Evolutionary conservation across 495 filamentous ascomycete genomes (phyloP), one percentile per base, ranked within the genome.

Genomic region (Penicillium psychrofluorescens): DNA sequence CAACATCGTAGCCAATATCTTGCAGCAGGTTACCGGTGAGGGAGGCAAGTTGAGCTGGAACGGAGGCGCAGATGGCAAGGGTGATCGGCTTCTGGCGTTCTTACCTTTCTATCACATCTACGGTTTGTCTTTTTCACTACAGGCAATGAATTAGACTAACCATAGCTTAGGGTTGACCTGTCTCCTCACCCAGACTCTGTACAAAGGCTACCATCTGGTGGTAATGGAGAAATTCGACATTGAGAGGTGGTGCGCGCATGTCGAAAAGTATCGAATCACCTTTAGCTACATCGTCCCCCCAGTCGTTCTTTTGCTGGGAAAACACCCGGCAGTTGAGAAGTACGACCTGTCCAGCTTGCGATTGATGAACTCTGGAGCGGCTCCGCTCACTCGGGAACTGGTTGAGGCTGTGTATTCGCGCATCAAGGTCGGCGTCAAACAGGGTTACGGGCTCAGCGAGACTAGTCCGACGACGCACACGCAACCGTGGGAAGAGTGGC

Each of bases 41-140:
- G 75, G 66, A 1, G 66, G 65, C 1, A 70, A 84, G 36, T 56
- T 88, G 45, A 70, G 57, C 3, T 80, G 79, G 62, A 64, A 81
- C 36, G 79, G 77, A 7, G 79, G 82, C 3, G 46, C 58, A 11
- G 78, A 83, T 58, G 79, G 78, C 0, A 65, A 78, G 35, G 83
- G 84, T 1, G 88, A 94, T 54, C 78, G 71, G 13, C 59, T 92
- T 13, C 54, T 96, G 34, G 88, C 84, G 2, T 84, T 96, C 45
- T 66, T 96, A 34, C 92, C 92, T 0, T 95, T 98, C 59, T 96
- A 90, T 66, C 91, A 97, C 63, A 92, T 95, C 47, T 97, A 95
- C 54, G 87, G 86, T 77, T 59, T 30, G 69, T 36, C 33, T 10
- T 37, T 37, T 33, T 11, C 14, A 31, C 6, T 81, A 83, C 47